Evolutionary conservation across 2,329 filamentous ascomycete species (phyloP), one percentile per base, ranked within the genome.

Genomic region (Phialophora verrucosa): DNA sequence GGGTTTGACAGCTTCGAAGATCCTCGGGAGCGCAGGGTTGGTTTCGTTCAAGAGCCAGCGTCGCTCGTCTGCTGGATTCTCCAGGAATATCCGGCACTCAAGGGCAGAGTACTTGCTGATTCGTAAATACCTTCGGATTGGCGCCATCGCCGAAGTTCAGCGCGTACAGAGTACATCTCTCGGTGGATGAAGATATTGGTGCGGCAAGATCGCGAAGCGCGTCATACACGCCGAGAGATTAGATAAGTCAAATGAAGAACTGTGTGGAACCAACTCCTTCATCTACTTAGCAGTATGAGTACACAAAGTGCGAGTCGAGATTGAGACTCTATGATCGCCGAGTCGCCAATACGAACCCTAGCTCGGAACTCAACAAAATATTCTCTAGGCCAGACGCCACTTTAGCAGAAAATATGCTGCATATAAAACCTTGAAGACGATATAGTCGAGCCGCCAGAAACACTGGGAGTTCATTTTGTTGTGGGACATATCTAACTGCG

Each of bases 21-120:
- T 89, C 70, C 90, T 90, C 47, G 90, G 88, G 14, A 99, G 85
- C 17, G 94, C 86, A 3, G 91, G 88, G 72, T 93, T 84, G 70
- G 89, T 87, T 42, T 90, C 85, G 73, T 91, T 90, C 70, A 97
- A 85, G 20, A 99, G 87, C 88, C 96, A 97, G 75, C 90, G 89
- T 71, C 92, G 87, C 27, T 88, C 87, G 67, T 97, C 87, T 12
- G 90, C 87, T 0, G 95, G 95, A 73, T 94, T 93, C 71, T 98
- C 94, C 55, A 97, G 88, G 78, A 98, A 98, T 72, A 99, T 95
- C 71, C 93, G 93, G 70, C 92, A 93, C 84, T 99, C 95, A n/a
- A 99, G 85, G 35, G 97, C 93, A 4, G 94, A 97, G 78, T 92
- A 91, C 76, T 94, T 93, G 63, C 91, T 94, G 73, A 98, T 96